These are phyloP conservation scores for Bipolaris zeicola DNA, from an alignment of 2,329 filamentous ascomycete species.

Conservation along the genomic window DNA sequence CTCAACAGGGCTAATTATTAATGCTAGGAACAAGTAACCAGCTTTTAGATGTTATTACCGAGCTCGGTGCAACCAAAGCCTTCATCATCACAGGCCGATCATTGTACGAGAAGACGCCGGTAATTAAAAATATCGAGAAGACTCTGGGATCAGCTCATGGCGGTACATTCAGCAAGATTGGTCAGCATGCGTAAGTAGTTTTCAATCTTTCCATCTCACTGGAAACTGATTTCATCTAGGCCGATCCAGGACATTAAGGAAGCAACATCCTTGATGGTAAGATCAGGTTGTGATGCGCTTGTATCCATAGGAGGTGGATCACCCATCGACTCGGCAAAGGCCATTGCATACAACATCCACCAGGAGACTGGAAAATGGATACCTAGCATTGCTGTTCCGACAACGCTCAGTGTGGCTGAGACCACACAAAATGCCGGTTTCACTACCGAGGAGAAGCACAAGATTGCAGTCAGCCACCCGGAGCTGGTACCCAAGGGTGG, in stretches of 20 bases:
- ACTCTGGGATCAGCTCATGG: constrained; percentile 56
- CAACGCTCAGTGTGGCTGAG: constrained; percentile 58
- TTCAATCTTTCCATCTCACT: not conserved
- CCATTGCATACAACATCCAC: constrained; percentile 48
- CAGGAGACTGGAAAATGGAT: constrained; percentile 47
- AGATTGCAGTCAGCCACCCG: constrained; percentile 56
- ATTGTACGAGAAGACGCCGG: constrained; percentile 59
- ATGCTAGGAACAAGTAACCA: constrained; percentile 41
- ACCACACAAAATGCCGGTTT: constrained; percentile 60
- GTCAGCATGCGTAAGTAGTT: constrained; percentile 58
- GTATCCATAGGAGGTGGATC: constrained; percentile 54
- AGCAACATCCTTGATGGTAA: constrained; percentile 43
- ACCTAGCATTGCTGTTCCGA: constrained; percentile 47
- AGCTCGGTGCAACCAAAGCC: constrained; percentile 54
- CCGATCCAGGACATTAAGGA: constrained; percentile 45
- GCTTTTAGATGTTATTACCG: constrained; percentile 37
- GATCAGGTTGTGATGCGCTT: constrained; percentile 45
- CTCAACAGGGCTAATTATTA: constrained; percentile 3
- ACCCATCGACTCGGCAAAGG: constrained; percentile 57
- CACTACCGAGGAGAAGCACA: constrained; percentile 57
- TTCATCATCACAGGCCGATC: constrained; percentile 63
- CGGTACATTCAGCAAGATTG: constrained; percentile 61
- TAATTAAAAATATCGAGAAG: constrained; percentile 60
- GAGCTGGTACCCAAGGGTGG: constrained; percentile 51
- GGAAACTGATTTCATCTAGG: constrained; percentile 25